phyloP scores from a whole-genome alignment of 2,329 filamentous ascomycete species.

The Botrytis aclada region DNA sequence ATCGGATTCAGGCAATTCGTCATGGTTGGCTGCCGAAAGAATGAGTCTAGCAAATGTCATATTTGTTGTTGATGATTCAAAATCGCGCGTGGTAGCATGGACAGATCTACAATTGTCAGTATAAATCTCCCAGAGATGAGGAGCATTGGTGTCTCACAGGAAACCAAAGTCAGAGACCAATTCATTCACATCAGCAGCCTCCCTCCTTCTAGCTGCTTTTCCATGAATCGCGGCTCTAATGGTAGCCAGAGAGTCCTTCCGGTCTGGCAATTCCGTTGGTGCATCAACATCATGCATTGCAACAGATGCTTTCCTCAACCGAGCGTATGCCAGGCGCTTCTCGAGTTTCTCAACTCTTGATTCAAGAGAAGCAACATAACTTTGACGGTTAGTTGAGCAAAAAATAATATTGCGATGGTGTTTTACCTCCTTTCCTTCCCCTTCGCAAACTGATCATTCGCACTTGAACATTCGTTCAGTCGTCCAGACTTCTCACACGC shows the following conservation, averaged over 20 bases:
- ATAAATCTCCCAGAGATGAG: neutral
- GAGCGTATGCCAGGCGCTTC: slow-evolving; percentile 67
- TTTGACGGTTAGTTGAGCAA: slow-evolving; percentile 25
- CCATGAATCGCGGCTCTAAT: slow-evolving; percentile 63
- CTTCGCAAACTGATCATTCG: slow-evolving; percentile 91
- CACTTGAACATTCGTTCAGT: slow-evolving; percentile 83
- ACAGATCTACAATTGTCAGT: slow-evolving; percentile 61
- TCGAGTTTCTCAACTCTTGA: slow-evolving; percentile 85
- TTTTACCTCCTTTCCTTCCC: slow-evolving; percentile 85
- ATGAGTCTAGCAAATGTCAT: slow-evolving; percentile 92
- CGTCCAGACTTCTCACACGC: slow-evolving; percentile 91
- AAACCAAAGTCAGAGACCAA: slow-evolving; percentile 93
- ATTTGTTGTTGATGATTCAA: slow-evolving; percentile 80
- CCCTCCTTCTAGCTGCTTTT: slow-evolving; percentile 62
- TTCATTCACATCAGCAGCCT: slow-evolving; percentile 85
- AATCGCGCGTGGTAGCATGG: slow-evolving; percentile 91
- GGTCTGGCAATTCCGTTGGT: slow-evolving; percentile 47
- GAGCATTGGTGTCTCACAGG: slow-evolving; percentile 53
- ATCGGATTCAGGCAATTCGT: slow-evolving; percentile 62
- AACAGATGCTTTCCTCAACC: slow-evolving; percentile 68
- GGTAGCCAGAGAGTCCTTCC: slow-evolving; percentile 60
- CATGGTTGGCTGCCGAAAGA: slow-evolving; percentile 75
- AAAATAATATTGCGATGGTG: neutral
- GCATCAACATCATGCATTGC: slow-evolving; percentile 60
- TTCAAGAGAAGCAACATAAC: slow-evolving; percentile 94